Evolutionary conservation across 2,329 filamentous ascomycete genomes (phyloP), one percentile per base, ranked within the genome.

Genomic region (Penicillium sp.): DNA sequence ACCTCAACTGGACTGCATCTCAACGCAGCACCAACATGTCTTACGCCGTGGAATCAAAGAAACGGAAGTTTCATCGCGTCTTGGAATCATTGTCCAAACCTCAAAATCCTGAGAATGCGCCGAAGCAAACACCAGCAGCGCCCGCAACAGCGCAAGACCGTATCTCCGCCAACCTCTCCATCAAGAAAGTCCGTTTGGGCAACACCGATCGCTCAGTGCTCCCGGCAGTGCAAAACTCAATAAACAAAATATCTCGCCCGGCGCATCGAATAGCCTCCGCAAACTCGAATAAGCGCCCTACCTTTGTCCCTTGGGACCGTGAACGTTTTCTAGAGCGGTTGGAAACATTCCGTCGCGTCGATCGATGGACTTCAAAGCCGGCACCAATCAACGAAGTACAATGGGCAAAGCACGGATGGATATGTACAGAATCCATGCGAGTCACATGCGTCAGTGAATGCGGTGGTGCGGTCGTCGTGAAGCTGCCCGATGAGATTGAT

Each of bases 331-430:
- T 97, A 10, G 85, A 83, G 64, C 81, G 94, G 22, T 80, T 99
- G 27, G 88, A 88, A 56, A 95, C 91, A 0, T 99, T 96, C 69
- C 89, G 93, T 68, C 91, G 93, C 62, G 86, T 97, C 45, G 94
- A 91, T 50, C 85, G 89, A 70, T 99, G 93, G 93, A 89, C 90
- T n/a, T 89, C 91, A 0, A 97, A 97, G 71, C 92, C 94, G 0
- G 85, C 92, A 49, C 81, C 81, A 32, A 87, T 97, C 64, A 91
- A 86, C 68, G 94, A 97, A 75, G 86, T 97, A 7, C 89, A 92
- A 71, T 99, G 94, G 94, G 92, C 92, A 0, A 96, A 93, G 78
- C 81, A 90, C 55, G 93, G 93, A 1, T 99, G 94, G 93, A 81
- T 88, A 4, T 97, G 93, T 66, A 86, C 89, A 43, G 88, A 88